Base-by-base conservation (phyloP, 2,329 filamentous ascomycete genomes). In the Penicillium vulpinum region DNA sequence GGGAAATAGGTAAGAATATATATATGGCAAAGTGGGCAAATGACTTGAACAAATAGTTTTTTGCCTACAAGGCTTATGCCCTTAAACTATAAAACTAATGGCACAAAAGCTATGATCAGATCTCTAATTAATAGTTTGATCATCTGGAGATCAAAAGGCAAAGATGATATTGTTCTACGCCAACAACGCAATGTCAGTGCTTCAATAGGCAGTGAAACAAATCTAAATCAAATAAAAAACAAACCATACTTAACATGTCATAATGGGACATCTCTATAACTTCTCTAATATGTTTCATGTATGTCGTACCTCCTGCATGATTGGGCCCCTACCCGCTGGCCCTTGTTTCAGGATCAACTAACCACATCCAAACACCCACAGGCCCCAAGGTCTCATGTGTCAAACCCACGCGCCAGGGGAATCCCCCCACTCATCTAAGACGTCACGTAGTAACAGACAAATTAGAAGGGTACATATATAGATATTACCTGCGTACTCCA, bases 321-420 rank as follows among this genome's bases (percentile, higher is more conserved):
- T 65, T 66, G 61, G 64, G 35, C 35, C 11, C 29, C 24, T 57
- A 59, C 54, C 54, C 59, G 58, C 63, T 53, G 26, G 31, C 33
- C 35, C 26, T 43, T 59, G 64, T 66, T 66, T 66, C 64, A 65
- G 35, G 54, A 54, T 54, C 46, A 41, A 38, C 51, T 33, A 48
- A 45, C 36, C 13, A 50, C 18, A 38, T 50, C 45, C 15, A 22
- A 48, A 54, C 49, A 54, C 26, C 43, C 36, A 36, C 39, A 21
- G 28, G 31, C 5, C 24, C 26, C 29, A 33, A 41, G 31, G 52
- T 51, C 47, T 48, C 38, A 46, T 35, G 54, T 59, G 43, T 61
- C 61, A 62, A 43, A 43, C 21, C 52, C 49, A 56, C 39, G 58
- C 62, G 54, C 59, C 53, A 57, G 54, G 36, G 41, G 21, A 35